Base-by-base conservation (phyloP, 2,329 filamentous ascomycete genomes). In the Albifimbria verrucaria region DNA sequence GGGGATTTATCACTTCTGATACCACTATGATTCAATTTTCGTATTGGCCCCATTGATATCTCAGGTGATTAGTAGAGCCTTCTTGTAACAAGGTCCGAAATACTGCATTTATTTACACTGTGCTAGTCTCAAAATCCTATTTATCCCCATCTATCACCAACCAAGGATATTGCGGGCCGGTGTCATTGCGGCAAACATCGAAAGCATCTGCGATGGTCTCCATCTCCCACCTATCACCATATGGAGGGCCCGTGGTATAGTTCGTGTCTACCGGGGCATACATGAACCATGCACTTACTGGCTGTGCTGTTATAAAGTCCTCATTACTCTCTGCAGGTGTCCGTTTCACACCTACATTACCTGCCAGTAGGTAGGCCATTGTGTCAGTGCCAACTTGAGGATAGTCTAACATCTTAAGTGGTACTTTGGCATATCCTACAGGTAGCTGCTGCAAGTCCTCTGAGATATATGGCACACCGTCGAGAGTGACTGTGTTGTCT, bases 201-300 rank as follows among this genome's bases (percentile, higher is more conserved):
- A 61, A 39, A 9, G 39, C 41, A 2, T 24, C 9, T 3, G 59
- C 56, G 15, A 66, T 55, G 15, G 5, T 48, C 36, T 54, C 45
- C 45, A 65, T 25, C 51, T 69, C 67, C 3, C 7, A 23, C 3
- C 46, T 15, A 26, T 59, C 63, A 1, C 67, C 66, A 42, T 61
- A 52, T 5, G 18, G 21, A 7, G 55, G 49, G 2, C 57, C 56
- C 11, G 41, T 50, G 1, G 55, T 65, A 17, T 60, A 48, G 2
- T 62, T 61, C 26, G 59, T 46, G 11, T 69, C 57, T 2, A 68
- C 66, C 1, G 72, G 72, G 2, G 63, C 72, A 50, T 72, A 75
- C 24, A 75, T 46, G 57, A 75, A 71, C 72, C 73, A 75, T 15
- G 68, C 66, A 44, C 70, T 73, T 28, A 70, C 55, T 9, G 72